phyloP scores from a whole-genome alignment of 2,329 filamentous ascomycete species.

The Xylaria polymorpha region DNA sequence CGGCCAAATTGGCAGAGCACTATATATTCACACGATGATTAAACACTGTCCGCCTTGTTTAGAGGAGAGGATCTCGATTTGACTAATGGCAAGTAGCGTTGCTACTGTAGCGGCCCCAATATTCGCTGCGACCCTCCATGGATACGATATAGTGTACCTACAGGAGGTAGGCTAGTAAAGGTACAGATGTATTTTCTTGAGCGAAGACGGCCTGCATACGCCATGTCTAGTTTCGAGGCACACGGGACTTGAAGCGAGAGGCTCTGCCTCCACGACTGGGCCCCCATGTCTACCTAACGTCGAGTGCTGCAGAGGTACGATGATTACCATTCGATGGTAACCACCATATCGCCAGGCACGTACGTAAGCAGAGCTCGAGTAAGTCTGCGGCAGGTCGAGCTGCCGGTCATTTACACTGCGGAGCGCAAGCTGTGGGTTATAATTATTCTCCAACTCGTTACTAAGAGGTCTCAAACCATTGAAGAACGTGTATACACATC shows the following conservation, averaged over 20 bases:
- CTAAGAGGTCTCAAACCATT: background rate
- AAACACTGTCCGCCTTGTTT: background rate
- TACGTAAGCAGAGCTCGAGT: slow-evolving; percentile 1
- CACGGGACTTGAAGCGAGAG: slow-evolving; percentile 32
- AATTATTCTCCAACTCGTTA: background rate
- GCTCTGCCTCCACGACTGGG: slow-evolving; percentile 34
- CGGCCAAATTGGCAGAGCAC: slow-evolving; percentile 1
- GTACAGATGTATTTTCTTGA: background rate
- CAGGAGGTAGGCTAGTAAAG: background rate
- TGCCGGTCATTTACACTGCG: slow-evolving; percentile 2
- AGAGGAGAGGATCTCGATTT: slow-evolving; percentile 31
- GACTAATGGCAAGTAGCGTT: slow-evolving; percentile 14
- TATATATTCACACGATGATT: background rate
- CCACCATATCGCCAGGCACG: slow-evolving; percentile 5
- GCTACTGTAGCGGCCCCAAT: slow-evolving; percentile 13
- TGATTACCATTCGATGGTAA: background rate
- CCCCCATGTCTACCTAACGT: slow-evolving; percentile 8
- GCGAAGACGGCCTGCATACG: slow-evolving; percentile 25
- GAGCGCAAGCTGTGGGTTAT: background rate
- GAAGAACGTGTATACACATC: background rate
- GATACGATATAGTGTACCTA: background rate
- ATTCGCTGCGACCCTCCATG: slow-evolving; percentile 31
- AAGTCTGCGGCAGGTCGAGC: slow-evolving; percentile 3
- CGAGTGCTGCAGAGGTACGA: background rate
- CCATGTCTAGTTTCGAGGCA: slow-evolving; percentile 21